Conservation (phyloP, 768 basidiomycete genomes). For the Hypholoma sublateritium region DNA sequence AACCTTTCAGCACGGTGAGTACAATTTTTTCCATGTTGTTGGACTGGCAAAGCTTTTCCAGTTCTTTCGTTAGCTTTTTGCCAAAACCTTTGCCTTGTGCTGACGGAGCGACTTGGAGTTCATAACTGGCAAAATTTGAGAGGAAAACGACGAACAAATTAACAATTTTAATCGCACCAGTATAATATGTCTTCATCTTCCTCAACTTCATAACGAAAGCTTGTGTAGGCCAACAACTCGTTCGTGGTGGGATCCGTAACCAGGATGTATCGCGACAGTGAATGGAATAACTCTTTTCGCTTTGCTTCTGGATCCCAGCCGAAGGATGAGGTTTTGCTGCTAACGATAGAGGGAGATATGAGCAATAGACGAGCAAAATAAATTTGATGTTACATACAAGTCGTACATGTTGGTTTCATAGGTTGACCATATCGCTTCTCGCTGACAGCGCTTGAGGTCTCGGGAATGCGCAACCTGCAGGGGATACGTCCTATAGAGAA, state of each 20-base stretch:
- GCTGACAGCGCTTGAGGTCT: constrained; percentile 32
- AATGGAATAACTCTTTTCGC: constrained; percentile 58
- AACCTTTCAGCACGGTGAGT: constrained; percentile 78
- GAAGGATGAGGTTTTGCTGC: constrained; percentile 57
- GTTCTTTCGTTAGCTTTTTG: constrained; percentile 44
- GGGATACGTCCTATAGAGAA: constrained; percentile 9
- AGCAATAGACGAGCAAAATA: not conserved
- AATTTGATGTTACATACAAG: constrained; percentile 29
- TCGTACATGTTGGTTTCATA: constrained; percentile 60
- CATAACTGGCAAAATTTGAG: constrained; percentile 52
- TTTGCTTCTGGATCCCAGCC: constrained; percentile 66
- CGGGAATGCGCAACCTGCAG: constrained; percentile 18
- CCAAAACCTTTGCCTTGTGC: constrained; percentile 60
- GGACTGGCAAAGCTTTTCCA: constrained; percentile 47
- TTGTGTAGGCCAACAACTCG: constrained; percentile 39
- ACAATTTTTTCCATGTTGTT: constrained; percentile 69
- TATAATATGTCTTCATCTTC: constrained; percentile 60
- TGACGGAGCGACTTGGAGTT: constrained; percentile 58
- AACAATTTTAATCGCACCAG: constrained; percentile 45
- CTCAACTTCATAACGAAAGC: constrained; percentile 79
- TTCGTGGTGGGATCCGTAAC: constrained; percentile 23
- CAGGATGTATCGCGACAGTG: constrained; percentile 60
- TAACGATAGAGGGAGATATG: constrained; percentile 20
- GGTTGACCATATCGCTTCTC: constrained; percentile 48
- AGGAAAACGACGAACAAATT: not conserved